Evolutionary conservation across 169 alveolate genomes (phyloP).

Genomic region (Eimeria tenella): DNA sequence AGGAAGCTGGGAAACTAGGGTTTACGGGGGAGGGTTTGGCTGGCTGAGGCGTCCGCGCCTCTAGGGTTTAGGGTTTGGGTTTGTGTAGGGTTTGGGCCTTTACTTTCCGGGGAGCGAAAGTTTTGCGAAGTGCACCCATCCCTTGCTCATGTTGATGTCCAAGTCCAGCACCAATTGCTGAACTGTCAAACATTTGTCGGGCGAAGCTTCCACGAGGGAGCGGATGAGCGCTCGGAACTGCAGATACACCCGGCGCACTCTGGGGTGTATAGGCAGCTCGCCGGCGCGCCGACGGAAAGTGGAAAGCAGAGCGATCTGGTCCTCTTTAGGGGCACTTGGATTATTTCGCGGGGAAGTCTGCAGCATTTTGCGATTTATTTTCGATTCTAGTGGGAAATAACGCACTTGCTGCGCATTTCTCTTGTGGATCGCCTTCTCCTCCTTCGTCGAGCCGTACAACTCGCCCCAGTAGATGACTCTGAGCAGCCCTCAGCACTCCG

Average conservation of each 20-base stretch:
- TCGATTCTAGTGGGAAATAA: too few species aligned
- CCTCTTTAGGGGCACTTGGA: too few species aligned
- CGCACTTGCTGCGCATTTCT: slow-evolving; percentile 27
- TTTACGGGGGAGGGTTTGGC: not conserved
- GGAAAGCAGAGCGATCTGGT: too few species aligned
- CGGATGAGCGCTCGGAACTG: slow-evolving; percentile 36
- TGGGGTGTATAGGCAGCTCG: not conserved
- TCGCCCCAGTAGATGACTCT: slow-evolving; percentile 67
- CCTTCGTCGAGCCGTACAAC: not conserved
- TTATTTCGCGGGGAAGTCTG: too few species aligned
- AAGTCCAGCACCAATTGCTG: slow-evolving; percentile 58
- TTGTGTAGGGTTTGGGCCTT: not conserved
- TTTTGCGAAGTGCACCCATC: slow-evolving; percentile 43
- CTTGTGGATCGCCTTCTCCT: not conserved
- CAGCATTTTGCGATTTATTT: too few species aligned
- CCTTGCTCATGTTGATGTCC: slow-evolving; percentile 60
- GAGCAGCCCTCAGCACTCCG: not conserved
- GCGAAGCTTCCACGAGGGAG: not conserved
- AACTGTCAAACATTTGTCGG: slow-evolving; percentile 19
- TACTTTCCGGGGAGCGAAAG: slow-evolving; percentile 32
- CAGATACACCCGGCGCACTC: not conserved
- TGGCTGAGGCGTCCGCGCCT: too few species aligned
- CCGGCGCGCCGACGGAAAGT: not conserved
- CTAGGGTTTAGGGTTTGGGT: not conserved
- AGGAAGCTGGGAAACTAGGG: not conserved